phyloP scores from a whole-genome alignment of 2,329 filamentous ascomycete species.

The Sporothrix globosa region DNA sequence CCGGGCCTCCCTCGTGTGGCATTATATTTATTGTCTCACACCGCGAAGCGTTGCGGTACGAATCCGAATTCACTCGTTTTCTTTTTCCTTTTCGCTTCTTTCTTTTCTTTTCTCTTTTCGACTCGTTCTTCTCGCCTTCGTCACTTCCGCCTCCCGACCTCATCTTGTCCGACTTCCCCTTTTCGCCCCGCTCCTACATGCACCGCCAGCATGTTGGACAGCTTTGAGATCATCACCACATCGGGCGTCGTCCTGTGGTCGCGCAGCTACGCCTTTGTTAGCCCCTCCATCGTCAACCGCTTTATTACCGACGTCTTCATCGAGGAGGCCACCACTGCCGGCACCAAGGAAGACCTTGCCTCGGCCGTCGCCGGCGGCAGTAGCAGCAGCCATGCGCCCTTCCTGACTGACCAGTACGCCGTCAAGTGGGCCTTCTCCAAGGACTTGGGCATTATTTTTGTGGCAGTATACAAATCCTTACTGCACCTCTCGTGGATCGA shows the following conservation, averaged over 20 bases:
- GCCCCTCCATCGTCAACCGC: slow-evolving; percentile 83
- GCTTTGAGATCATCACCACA: slow-evolving; percentile 94
- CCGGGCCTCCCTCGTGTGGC: not conserved
- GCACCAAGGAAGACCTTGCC: slow-evolving; percentile 61
- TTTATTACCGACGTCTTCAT: slow-evolving; percentile 98
- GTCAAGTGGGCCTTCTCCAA: slow-evolving; percentile 92
- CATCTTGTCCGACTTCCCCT: not conserved
- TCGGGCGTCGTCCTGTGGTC: slow-evolving; percentile 98
- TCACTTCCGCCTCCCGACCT: not conserved
- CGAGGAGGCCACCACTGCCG: slow-evolving; percentile 78
- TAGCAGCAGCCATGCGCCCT: slow-evolving; percentile 56
- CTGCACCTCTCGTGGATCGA: slow-evolving; percentile 97
- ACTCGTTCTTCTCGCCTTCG: not conserved
- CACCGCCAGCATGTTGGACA: slow-evolving; percentile 74
- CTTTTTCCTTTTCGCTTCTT: not conserved
- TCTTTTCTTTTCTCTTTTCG: not conserved
- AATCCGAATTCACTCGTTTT: not conserved
- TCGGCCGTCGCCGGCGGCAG: slow-evolving; percentile 61
- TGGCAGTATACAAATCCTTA: slow-evolving; percentile 95
- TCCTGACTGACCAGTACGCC: slow-evolving; percentile 90
- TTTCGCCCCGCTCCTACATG: not conserved
- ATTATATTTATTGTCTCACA: not conserved
- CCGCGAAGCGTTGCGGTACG: not conserved
- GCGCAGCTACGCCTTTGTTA: slow-evolving; percentile 78
- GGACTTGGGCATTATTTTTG: slow-evolving; percentile 92